A percentile compares a stretch with the other conserved stretches of the same genome.
Conservation (phyloP, 148 eudicot genomes). For the Beta vulgaris region DNA sequence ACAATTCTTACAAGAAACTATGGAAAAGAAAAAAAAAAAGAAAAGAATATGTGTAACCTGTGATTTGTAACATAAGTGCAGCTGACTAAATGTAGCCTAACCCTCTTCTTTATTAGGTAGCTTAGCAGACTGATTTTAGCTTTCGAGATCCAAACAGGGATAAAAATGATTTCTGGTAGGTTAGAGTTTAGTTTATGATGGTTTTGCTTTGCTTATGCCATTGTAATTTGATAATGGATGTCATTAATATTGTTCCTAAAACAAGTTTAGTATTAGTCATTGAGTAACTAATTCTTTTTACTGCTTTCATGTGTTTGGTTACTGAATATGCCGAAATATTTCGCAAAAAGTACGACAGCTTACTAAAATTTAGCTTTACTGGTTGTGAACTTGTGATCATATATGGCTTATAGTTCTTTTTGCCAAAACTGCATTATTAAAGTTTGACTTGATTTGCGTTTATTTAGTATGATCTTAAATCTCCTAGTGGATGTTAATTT, state of each 20-base stretch:
- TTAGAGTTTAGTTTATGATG: conserved; percentile 22
- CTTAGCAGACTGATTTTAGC: conserved; percentile 36
- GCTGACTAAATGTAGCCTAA: conserved; percentile 39
- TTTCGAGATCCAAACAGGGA: conserved; percentile 30
- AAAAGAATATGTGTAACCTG: conserved; percentile 27
- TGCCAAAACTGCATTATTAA: too few relatives aligned
- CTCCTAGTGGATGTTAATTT: too few relatives aligned
- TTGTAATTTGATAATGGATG: conserved; percentile 27
- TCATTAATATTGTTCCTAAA: conserved; percentile 19
- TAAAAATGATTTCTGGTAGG: conserved; percentile 17
- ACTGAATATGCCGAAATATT: background rate
- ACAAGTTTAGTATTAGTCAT: conserved; percentile 20
- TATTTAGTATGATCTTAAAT: too few relatives aligned
- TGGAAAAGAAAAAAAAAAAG: conserved; percentile 14
- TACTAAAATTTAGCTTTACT: too few relatives aligned
- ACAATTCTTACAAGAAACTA: conserved; percentile 30
- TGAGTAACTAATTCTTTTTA: background rate
- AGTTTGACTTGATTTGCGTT: too few relatives aligned
- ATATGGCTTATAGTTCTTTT: background rate
- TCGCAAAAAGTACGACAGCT: too few relatives aligned
- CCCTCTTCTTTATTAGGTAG: conserved; percentile 26
- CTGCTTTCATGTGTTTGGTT: background rate
- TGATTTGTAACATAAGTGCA: conserved; percentile 35
- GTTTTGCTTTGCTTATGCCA: conserved; percentile 35
- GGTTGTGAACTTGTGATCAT: too few relatives aligned